These are phyloP conservation scores for Aureobasidium sp. DNA, from an alignment of 2,329 filamentous ascomycete species.

Conservation along the genomic window DNA sequence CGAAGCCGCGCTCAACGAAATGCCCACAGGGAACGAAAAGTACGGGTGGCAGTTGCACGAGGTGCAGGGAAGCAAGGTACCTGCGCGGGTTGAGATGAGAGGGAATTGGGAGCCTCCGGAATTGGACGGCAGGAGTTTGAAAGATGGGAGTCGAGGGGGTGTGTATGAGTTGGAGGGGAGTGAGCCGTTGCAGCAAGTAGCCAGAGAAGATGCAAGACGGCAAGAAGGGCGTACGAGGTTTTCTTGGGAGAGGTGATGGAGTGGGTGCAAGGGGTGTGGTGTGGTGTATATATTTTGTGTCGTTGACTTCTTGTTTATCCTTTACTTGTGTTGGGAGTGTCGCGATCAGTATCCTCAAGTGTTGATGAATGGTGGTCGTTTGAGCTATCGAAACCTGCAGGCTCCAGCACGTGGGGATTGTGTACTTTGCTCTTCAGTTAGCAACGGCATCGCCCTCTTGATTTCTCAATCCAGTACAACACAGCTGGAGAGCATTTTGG, in stretches of 20 bases:
- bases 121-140: neutral
- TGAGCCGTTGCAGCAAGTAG: neutral
- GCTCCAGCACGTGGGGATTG: too few species aligned
- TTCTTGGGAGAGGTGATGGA: slow-evolving; percentile 2
- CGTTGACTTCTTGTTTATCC: neutral
- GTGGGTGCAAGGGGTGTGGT: too few species aligned
- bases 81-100: neutral
- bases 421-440: too few species aligned
- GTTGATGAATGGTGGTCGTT: too few species aligned
- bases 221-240: neutral
- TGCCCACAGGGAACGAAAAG: neutral
- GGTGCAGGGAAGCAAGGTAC: neutral
- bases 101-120: slow-evolving; percentile 4
- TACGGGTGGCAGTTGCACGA: neutral
- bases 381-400: too few species aligned
- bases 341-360: too few species aligned
- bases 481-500: too few species aligned
- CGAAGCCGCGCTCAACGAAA: neutral
- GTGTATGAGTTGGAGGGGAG: neutral
- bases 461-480: too few species aligned
- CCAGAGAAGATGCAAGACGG: neutral
- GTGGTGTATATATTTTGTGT: too few species aligned
- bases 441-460: too few species aligned
- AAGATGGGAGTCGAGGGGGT: neutral
- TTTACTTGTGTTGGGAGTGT: too few species aligned